Evolutionary conservation across 2,329 filamentous ascomycete species (phyloP), one percentile per base, ranked within the genome.

Genomic region (Calonectria crousiana): DNA sequence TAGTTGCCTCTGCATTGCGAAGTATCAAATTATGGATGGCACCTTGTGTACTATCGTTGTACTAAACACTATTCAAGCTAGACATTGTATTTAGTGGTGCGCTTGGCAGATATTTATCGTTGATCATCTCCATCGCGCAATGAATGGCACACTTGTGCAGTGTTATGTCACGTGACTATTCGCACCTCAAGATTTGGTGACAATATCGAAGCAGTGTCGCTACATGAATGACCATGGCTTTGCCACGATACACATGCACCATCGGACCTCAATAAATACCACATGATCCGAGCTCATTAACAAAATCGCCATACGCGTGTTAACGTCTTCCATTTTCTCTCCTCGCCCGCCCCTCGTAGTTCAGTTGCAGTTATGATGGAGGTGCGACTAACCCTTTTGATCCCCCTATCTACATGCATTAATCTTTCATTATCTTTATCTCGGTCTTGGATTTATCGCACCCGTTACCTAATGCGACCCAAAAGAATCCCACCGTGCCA

Each of bases 401-500:
- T 30, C 52, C 36, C 66, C 71, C 69, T 73, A 73, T 73, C 71
- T 73, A 23, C 34, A 34, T 20, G 26, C 44, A 49, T 64, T 28
- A 20, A 32, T 41, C n/a, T 49, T 53, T 47, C 28, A 62, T 62
- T 62, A 41, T 62, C 56, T 65, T 68, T 65, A 67, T 62, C 65
- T 69, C 26, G 16, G 6, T n/a, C 49, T 69, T 47, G 53, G 64
- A 53, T 72, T 72, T 56, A 44, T 36, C 53, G 65, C 60, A 28
- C 58, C 14, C 26, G 71, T 73, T 73, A 73, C 71, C 58, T 73
- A 73, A 73, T 69, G 65, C 20, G n/a, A 18, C 13, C 64, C 14
- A 16, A 38, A 34, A 32, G 18, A 44, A 51, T 68, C 51, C 30
- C 47, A 56, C 36, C 28, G 51, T 47, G 5, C 28, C 52, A 60